Percentiles rank a stretch among this genome's conserved stretches.
phyloP scores from a whole-genome alignment of 306 rosid species.

The Echinosophora koreensis region DNA sequence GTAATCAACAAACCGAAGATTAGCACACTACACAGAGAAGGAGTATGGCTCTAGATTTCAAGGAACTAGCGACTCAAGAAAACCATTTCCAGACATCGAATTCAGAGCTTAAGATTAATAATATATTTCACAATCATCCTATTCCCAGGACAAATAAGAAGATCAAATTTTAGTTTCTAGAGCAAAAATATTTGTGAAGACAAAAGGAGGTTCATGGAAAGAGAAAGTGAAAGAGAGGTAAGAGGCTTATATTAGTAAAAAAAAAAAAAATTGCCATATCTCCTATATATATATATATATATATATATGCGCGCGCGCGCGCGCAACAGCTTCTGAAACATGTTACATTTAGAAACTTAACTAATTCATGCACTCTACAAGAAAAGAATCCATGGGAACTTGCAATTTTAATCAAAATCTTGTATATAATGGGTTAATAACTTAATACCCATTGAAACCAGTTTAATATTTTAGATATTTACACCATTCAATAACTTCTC shows the following conservation, averaged over 20 bases:
- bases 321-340: neutral
- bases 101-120: neutral
- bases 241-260: slow-evolving; percentile 17
- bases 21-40: neutral
- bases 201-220: neutral
- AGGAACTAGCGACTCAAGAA: slow-evolving; percentile 13
- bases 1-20: slow-evolving; percentile 35
- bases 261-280: slow-evolving; percentile 2
- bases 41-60: slow-evolving; percentile 18
- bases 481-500: slow-evolving; percentile 20
- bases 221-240: neutral
- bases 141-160: neutral
- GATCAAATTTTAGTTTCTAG: slow-evolving; percentile 2
- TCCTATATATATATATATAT: neutral
- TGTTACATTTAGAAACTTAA: neutral
- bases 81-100: slow-evolving; percentile 19
- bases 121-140: slow-evolving; percentile 13
- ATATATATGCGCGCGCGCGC: too few species aligned
- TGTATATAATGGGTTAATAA: neutral
- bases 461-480: neutral
- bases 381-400: neutral
- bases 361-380: neutral
- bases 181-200: neutral
- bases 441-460: neutral
- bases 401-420: neutral